Evolutionary conservation across 306 rosid genomes (phyloP).

Genomic region (Datisca glomerata): DNA sequence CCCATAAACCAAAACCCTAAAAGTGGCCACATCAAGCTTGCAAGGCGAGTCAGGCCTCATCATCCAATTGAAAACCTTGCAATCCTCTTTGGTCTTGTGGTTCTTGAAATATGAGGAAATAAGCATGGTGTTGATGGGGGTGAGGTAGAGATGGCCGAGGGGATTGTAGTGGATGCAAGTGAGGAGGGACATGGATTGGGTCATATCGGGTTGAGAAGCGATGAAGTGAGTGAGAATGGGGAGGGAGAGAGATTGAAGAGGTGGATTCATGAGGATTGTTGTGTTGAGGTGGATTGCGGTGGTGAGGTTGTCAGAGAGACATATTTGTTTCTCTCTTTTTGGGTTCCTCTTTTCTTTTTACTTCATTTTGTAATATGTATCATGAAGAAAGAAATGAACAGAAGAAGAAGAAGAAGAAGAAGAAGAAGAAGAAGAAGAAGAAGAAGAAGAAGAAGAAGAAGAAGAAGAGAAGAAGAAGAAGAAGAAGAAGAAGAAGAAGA

Average conservation of each 20-base stretch:
- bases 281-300: slow-evolving; percentile 37
- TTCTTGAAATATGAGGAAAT: slow-evolving; percentile 23
- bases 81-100: slow-evolving; percentile 26
- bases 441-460: no score
- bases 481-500: no score
- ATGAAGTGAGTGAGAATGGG: slow-evolving; percentile 30
- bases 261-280: slow-evolving; percentile 36
- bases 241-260: slow-evolving; percentile 34
- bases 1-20: slow-evolving; percentile 27
- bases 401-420: no score
- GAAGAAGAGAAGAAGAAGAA: no score
- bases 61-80: slow-evolving; percentile 42
- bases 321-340: no score
- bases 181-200: slow-evolving; percentile 50
- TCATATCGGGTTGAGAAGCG: slow-evolving; percentile 33
- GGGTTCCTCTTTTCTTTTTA: no score
- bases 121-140: slow-evolving; percentile 27
- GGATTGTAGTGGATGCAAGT: slow-evolving; percentile 38
- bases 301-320: slow-evolving; percentile 31
- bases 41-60: slow-evolving; percentile 39
- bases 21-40: slow-evolving; percentile 20
- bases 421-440: no score
- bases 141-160: slow-evolving; percentile 18
- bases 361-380: not conserved
- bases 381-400: not conserved